Conservation (phyloP, 768 basidiomycete genomes). For the Leccinum uliginosum region DNA sequence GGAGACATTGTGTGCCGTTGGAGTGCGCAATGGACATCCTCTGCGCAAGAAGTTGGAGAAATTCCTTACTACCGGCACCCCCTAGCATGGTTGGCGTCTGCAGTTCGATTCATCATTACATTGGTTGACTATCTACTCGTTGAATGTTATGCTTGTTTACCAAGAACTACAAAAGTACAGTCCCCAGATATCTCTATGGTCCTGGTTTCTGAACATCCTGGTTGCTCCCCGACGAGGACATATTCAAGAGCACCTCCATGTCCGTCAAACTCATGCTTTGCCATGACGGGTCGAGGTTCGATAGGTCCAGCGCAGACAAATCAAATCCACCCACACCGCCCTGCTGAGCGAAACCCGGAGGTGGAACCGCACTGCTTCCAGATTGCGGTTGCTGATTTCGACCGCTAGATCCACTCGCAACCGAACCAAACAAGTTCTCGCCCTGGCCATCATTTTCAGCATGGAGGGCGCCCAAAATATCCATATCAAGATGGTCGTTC, state of each 20-base stretch:
- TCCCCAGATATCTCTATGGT: slow-evolving; percentile 8
- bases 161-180: background rate
- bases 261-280: slow-evolving; percentile 48
- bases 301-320: slow-evolving; percentile 44
- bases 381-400: slow-evolving; percentile 12
- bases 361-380: slow-evolving; percentile 30
- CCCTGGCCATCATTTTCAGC: slow-evolving; percentile 14
- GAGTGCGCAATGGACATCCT: slow-evolving; percentile 61
- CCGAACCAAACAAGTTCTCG: slow-evolving; percentile 21
- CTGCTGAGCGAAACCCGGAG: slow-evolving; percentile 36
- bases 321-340: slow-evolving; percentile 39
- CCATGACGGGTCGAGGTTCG: slow-evolving; percentile 39
- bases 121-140: slow-evolving; percentile 2
- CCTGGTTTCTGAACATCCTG: slow-evolving; percentile 24
- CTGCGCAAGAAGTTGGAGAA: slow-evolving; percentile 66
- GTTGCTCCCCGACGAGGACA: slow-evolving; percentile 29
- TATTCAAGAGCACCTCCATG: slow-evolving; percentile 52
- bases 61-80: slow-evolving; percentile 31
- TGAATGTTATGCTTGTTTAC: background rate
- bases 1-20: slow-evolving; percentile 45
- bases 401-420: slow-evolving; percentile 24
- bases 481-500: slow-evolving; percentile 29
- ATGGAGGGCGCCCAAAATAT: slow-evolving; percentile 34
- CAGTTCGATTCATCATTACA: background rate
- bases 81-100: background rate